Evolutionary conservation across 352 stramenopile genomes (phyloP).

Genomic region (Peronospora destructor): DNA sequence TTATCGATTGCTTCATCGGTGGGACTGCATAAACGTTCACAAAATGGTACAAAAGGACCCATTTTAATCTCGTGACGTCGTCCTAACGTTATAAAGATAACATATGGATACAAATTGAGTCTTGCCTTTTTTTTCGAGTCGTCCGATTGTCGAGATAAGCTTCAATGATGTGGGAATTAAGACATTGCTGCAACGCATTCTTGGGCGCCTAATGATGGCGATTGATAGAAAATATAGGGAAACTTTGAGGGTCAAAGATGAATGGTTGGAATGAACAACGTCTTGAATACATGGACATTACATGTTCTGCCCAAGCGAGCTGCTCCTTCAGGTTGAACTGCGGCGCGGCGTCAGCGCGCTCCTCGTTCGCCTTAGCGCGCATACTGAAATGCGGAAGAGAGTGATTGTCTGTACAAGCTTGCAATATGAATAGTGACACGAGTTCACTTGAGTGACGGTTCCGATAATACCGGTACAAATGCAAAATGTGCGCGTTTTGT

Average conservation of each 20-base stretch:
- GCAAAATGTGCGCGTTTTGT: background rate
- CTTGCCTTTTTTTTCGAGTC: constrained; percentile 40
- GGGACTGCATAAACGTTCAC: constrained; percentile 2
- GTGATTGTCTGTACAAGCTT: constrained; percentile 20
- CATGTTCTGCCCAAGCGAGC: constrained; percentile 50
- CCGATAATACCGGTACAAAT: background rate
- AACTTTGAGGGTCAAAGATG: constrained; percentile 4
- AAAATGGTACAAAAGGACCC: constrained; percentile 1
- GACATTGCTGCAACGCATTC: constrained; percentile 59
- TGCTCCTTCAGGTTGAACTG: constrained; percentile 58
- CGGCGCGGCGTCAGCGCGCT: constrained; percentile 10
- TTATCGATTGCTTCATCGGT: constrained; percentile 20
- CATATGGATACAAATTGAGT: background rate
- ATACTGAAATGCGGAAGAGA: constrained; percentile 27
- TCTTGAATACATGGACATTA: constrained; percentile 11
- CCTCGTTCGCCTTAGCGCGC: constrained; percentile 7
- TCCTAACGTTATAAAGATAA: background rate
- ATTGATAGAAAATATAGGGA: background rate
- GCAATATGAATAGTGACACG: background rate
- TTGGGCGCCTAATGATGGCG: constrained; percentile 21
- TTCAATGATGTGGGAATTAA: constrained; percentile 76
- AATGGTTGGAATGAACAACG: constrained; percentile 1
- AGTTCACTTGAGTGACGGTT: background rate
- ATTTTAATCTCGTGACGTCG: background rate
- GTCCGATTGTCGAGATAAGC: constrained; percentile 56